These are phyloP conservation scores for Trametes maxima DNA, from an alignment of 768 basidiomycete species.

Conservation along the genomic window DNA sequence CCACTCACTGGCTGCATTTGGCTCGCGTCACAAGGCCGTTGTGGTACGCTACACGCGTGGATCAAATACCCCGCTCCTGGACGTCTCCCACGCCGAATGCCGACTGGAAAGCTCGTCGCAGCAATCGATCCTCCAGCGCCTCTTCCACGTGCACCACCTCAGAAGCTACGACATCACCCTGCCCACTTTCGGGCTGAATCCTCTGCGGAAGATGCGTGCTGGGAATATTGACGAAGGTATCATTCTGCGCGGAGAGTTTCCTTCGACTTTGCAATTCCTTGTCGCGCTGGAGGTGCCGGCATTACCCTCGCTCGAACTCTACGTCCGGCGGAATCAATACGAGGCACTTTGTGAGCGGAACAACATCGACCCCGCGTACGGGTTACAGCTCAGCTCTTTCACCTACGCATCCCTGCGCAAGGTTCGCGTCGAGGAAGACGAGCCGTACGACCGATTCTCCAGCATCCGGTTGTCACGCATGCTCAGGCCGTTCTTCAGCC, in stretches of 20 bases:
- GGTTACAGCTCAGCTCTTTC: not conserved
- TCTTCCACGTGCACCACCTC: not conserved
- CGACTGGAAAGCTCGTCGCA: not conserved
- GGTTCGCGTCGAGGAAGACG: slow-evolving; percentile 1
- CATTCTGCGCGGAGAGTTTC: slow-evolving; percentile 9
- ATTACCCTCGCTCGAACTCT: not conserved
- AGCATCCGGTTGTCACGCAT: not conserved
- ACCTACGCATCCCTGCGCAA: not conserved
- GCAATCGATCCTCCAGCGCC: not conserved
- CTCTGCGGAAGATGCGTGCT: not conserved
- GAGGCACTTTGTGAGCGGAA: not conserved
- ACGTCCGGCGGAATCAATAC: slow-evolving; percentile 8
- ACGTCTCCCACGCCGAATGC: slow-evolving; percentile 12
- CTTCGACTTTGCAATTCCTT: slow-evolving; percentile 6
- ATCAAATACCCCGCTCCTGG: not conserved
- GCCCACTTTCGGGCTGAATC: not conserved
- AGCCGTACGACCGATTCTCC: not conserved
- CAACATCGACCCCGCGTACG: slow-evolving; percentile 5
- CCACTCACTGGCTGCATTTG: not conserved
- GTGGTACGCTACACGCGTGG: not conserved
- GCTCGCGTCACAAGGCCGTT: slow-evolving; percentile 9
- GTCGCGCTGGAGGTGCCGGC: not conserved
- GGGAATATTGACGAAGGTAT: not conserved
- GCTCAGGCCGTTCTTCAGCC: slow-evolving; percentile 4
- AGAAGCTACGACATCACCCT: slow-evolving; percentile 7